Conservation (phyloP, 2,329 filamentous ascomycete genomes). For the Fusarium hostae region DNA sequence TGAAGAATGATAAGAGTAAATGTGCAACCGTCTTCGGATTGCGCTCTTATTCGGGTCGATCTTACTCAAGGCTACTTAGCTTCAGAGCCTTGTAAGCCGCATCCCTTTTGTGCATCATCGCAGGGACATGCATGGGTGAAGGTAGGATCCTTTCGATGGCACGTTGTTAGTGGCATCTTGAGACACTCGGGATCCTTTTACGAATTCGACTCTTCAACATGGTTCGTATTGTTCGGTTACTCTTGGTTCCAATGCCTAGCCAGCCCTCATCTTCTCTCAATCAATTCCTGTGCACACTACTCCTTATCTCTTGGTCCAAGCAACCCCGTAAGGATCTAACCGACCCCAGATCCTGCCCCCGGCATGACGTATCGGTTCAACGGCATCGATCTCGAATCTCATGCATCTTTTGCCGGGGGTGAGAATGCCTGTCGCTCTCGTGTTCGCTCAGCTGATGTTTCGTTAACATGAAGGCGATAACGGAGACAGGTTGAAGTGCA, state of each 20-base stretch:
- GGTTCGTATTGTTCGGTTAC: background rate
- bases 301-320: slow-evolving; percentile 3
- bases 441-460: slow-evolving; percentile 25
- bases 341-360: slow-evolving; percentile 14
- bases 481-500: background rate
- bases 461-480: background rate
- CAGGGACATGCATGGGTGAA: slow-evolving; percentile 1
- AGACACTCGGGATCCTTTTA: background rate
- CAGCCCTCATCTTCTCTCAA: slow-evolving; percentile 5
- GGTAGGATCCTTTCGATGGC: slow-evolving; percentile 4
- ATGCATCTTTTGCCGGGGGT: slow-evolving; percentile 11
- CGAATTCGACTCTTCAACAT: background rate
- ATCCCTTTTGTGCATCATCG: slow-evolving; percentile 2
- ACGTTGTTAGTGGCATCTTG: slow-evolving; percentile 24
- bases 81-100: slow-evolving; percentile 19
- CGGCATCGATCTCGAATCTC: slow-evolving; percentile 18
- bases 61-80: slow-evolving; percentile 9
- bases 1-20: slow-evolving; percentile 4
- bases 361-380: slow-evolving; percentile 7
- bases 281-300: background rate
- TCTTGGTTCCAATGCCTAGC: background rate
- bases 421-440: slow-evolving; percentile 24
- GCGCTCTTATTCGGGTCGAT: slow-evolving; percentile 30
- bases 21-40: slow-evolving; percentile 7
- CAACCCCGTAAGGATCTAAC: slow-evolving; percentile 13